Percentiles rank a stretch among this genome's conserved stretches.
Evolutionary conservation across 2,329 filamentous ascomycete species (phyloP).

Genomic region (Penicillium frequentans): DNA sequence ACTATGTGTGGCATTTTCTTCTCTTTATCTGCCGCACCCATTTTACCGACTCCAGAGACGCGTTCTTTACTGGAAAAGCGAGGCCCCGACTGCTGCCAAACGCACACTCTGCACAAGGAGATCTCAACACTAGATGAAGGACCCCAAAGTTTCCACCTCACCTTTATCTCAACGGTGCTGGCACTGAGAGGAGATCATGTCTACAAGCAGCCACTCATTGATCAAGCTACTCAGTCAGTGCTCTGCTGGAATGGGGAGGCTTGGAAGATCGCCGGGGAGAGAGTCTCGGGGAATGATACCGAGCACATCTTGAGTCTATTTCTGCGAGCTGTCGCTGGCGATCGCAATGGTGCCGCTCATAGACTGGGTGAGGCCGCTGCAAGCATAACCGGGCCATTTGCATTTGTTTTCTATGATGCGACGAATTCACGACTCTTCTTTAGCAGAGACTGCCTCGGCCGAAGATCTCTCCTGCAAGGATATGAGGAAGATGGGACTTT

Average conservation of each 20-base stretch:
- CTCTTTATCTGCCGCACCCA: slow-evolving; percentile 38
- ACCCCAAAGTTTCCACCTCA: slow-evolving; percentile 48
- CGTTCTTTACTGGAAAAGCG: slow-evolving; percentile 37
- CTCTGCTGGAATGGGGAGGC: slow-evolving; percentile 98
- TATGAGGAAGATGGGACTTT: slow-evolving; percentile 53
- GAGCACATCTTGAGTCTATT: slow-evolving; percentile 66
- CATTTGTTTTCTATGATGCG: slow-evolving; percentile 80
- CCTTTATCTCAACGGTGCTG: slow-evolving; percentile 82
- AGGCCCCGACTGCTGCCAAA: slow-evolving; percentile 46
- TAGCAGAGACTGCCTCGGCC: slow-evolving; percentile 81
- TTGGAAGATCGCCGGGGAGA: slow-evolving; percentile 67
- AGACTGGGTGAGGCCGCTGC: slow-evolving; percentile 52
- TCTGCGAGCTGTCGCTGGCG: slow-evolving; percentile 38
- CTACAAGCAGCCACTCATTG: slow-evolving; percentile 70
- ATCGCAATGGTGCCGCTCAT: slow-evolving; percentile 21
- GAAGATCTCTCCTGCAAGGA: slow-evolving; percentile 71
- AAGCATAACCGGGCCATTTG: slow-evolving; percentile 77
- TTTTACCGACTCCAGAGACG: slow-evolving; percentile 35
- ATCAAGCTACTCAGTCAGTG: slow-evolving; percentile 58
- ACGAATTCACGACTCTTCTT: slow-evolving; percentile 67
- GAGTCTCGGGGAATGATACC: slow-evolving; percentile 74
- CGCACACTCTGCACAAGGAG: slow-evolving; percentile 28
- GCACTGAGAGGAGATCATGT: slow-evolving; percentile 76
- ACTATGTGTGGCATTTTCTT: slow-evolving; percentile 55
- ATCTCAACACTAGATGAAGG: slow-evolving; percentile 18